phyloP scores from a whole-genome alignment of 2,329 filamentous ascomycete genomes.

The Lojkania enalia region DNA sequence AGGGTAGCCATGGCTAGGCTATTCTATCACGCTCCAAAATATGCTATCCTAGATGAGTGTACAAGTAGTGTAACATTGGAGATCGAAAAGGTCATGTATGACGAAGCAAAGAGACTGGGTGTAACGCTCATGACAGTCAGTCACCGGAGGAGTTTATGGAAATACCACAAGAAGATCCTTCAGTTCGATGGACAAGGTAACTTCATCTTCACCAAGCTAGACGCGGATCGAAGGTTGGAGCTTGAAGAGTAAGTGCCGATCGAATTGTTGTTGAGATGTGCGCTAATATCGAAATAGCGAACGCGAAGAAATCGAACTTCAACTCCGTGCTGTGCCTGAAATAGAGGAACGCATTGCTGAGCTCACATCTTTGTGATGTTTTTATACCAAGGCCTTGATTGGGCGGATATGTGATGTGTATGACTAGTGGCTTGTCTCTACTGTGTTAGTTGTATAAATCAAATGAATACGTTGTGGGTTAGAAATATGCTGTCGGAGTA shows the following conservation, averaged over 20 bases:
- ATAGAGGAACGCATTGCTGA: conserved; percentile 84
- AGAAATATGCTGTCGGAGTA: too few species aligned
- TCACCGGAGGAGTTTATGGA: conserved; percentile 89
- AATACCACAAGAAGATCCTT: conserved; percentile 90
- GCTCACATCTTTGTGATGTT: conserved; percentile 62
- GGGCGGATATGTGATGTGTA: too few species aligned
- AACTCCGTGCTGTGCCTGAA: conserved; percentile 83
- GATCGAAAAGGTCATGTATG: conserved; percentile 95
- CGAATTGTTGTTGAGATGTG: conserved; percentile 1
- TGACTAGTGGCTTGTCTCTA: too few species aligned
- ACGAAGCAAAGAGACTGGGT: conserved; percentile 85
- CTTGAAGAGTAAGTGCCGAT: conserved; percentile 73
- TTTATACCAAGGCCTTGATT: too few species aligned
- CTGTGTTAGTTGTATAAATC: too few species aligned
- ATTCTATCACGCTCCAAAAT: conserved; percentile 90
- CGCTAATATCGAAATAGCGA: conserved; percentile 57
- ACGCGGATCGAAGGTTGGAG: conserved; percentile 81
- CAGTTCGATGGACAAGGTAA: conserved; percentile 96
- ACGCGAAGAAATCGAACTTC: conserved; percentile 88
- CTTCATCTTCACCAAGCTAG: conserved; percentile 85
- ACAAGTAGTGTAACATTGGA: conserved; percentile 94
- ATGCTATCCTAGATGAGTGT: conserved; percentile 96
- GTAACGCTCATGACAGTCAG: conserved; percentile 98
- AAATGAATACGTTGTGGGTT: too few species aligned
- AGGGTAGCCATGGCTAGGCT: conserved; percentile 94